phyloP scores from a whole-genome alignment of 164 flowering plant genomes.

The Nelumbo lutea region DNA sequence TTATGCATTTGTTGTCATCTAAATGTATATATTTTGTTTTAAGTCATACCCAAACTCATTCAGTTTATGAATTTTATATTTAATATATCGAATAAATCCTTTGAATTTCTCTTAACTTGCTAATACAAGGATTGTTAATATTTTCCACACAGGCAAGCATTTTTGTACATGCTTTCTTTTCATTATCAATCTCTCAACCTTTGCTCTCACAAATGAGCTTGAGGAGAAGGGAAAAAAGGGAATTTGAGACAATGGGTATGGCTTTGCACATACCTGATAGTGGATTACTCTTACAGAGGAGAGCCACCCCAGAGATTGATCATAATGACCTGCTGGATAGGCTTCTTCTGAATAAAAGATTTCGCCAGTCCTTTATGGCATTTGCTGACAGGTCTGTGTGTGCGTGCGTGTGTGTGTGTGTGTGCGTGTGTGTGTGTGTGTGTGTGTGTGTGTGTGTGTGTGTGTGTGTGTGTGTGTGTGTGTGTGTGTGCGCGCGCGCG shows the following conservation, averaged over 20 bases:
- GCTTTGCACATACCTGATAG: constrained; percentile 79
- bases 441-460: neutral
- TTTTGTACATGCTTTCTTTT: constrained; percentile 65
- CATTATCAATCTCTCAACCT: constrained; percentile 75
- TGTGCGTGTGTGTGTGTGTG: neutral
- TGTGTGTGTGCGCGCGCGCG: too few relatives aligned
- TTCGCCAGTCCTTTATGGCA: constrained; percentile 76
- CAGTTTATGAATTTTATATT: neutral
- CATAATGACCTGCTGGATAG: constrained; percentile 69
- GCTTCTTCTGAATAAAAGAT: constrained; percentile 67
- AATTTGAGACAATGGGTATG: constrained; percentile 55
- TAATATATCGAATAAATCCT: neutral
- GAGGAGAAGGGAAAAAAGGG: constrained; percentile 44
- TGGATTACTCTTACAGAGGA: constrained; percentile 41
- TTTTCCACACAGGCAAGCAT: constrained; percentile 53
- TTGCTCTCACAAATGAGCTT: constrained; percentile 76
- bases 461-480: neutral
- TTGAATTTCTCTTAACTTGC: constrained; percentile 6
- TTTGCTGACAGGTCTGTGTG: constrained; percentile 72
- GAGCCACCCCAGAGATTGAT: constrained; percentile 29
- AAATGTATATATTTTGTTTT: neutral
- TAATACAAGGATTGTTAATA: constrained; percentile 8
- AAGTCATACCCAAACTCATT: neutral
- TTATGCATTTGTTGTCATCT: neutral
- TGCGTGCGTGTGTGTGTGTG: neutral